A percentile compares a stretch with the other conserved stretches of the same genome.
These are phyloP conservation scores for Cryptococcus maquisensis DNA, from an alignment of 1,284 basidiomycete genomes.

Conservation along the genomic window DNA sequence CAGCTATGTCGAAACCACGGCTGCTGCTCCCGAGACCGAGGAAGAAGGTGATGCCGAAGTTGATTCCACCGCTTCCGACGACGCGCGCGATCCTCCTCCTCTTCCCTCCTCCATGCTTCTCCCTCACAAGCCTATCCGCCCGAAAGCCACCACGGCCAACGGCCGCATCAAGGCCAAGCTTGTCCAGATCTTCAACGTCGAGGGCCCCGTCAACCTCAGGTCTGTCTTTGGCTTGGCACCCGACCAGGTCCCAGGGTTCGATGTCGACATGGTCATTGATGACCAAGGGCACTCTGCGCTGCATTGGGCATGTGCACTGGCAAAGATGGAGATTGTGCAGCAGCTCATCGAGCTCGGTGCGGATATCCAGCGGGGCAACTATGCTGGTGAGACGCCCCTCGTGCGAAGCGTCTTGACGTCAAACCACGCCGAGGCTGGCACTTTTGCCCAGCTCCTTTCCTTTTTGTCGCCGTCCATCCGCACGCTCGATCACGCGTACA, in stretches of 20 bases:
- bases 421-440: conserved; percentile 71
- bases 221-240: conserved; percentile 21
- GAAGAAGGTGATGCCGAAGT: conserved; percentile 27
- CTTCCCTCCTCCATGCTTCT: conserved; percentile 56
- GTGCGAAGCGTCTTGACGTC: conserved; percentile 88
- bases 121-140: conserved; percentile 62
- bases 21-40: background rate
- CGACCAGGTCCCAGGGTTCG: conserved; percentile 47
- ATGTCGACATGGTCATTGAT: conserved; percentile 79
- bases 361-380: conserved; percentile 84
- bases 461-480: conserved; percentile 62
- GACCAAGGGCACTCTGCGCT: conserved; percentile 92
- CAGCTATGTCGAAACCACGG: conserved; percentile 12
- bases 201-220: conserved; percentile 26
- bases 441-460: conserved; percentile 67
- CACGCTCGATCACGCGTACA: conserved; percentile 84
- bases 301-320: conserved; percentile 87
- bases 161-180: conserved; percentile 44
- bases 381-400: conserved; percentile 89
- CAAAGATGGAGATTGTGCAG: conserved; percentile 62
- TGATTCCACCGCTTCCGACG: conserved; percentile 33
- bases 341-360: conserved; percentile 69
- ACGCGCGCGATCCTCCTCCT: conserved; percentile 25
- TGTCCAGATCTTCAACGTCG: conserved; percentile 32
- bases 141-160: conserved; percentile 55